phyloP scores from a whole-genome alignment of 495 filamentous ascomycete genomes.

The Sphaerosporella brunnea region DNA sequence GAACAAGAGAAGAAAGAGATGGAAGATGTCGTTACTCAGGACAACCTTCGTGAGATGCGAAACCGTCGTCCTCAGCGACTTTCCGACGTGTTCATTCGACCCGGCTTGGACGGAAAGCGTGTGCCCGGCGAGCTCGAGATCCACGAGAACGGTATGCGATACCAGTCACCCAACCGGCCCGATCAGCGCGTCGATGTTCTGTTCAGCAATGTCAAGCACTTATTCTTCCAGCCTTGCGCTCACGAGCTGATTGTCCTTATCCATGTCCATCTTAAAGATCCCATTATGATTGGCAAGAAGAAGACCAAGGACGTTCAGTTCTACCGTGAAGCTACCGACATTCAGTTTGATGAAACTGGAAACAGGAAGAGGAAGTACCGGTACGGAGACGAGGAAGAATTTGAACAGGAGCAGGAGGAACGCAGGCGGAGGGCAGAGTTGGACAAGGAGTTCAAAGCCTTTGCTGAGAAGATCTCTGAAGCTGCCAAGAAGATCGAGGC shows the following conservation, averaged over 20 bases:
- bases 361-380: slow-evolving; percentile 94
- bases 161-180: slow-evolving; percentile 68
- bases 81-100: slow-evolving; percentile 83
- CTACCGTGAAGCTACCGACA: slow-evolving; percentile 93
- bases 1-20: slow-evolving; percentile 99
- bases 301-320: slow-evolving; percentile 98
- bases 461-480: slow-evolving; percentile 93
- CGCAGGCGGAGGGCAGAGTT: slow-evolving; percentile 73
- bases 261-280: slow-evolving; percentile 91
- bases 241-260: slow-evolving; percentile 96
- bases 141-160: slow-evolving; percentile 96
- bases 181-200: slow-evolving; percentile 78
- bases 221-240: slow-evolving; percentile 95
- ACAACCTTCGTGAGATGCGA: slow-evolving; percentile 81
- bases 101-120: slow-evolving; percentile 86
- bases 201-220: slow-evolving; percentile 95
- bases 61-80: slow-evolving; percentile 76
- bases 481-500: slow-evolving; percentile 64
- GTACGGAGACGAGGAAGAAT: slow-evolving; percentile 98
- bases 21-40: slow-evolving; percentile 99
- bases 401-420: slow-evolving; percentile 96
- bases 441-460: slow-evolving; percentile 86
- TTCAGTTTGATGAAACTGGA: slow-evolving; percentile 96
- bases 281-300: slow-evolving; percentile 96
- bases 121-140: slow-evolving; percentile 90